A percentile compares a stretch with the other conserved stretches of the same genome.
These are phyloP conservation scores for Gossypium anomalum DNA, from an alignment of 345 rosid species.

Conservation along the genomic window DNA sequence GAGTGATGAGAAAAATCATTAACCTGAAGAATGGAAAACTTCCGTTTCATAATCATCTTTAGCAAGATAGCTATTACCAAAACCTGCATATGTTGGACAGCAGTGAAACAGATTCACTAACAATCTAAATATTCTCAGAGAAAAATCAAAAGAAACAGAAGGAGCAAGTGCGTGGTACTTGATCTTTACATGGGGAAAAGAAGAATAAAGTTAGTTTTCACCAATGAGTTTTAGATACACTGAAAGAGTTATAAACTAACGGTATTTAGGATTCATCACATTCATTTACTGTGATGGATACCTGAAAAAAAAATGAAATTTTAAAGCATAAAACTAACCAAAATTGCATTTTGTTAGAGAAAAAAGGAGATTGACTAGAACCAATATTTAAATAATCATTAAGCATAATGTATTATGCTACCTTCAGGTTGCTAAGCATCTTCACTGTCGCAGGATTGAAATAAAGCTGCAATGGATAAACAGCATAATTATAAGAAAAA, in stretches of 20 bases:
- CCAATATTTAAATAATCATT: background rate
- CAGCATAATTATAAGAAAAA: background rate
- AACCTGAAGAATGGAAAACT: constrained; percentile 91
- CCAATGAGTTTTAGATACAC: background rate
- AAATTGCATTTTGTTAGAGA: background rate
- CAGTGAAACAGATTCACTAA: background rate
- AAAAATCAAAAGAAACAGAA: background rate
- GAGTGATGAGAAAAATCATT: background rate
- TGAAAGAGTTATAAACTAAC: background rate
- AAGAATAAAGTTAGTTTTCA: background rate
- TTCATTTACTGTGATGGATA: background rate
- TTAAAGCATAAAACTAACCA: constrained; percentile 2
- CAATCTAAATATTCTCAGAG: background rate
- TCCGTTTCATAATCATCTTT: constrained; percentile 80
- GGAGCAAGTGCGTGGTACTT: background rate
- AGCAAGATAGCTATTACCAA: constrained; percentile 89
- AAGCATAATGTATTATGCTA: constrained; percentile 8
- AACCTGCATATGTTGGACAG: constrained; percentile 43
- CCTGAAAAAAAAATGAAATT: background rate
- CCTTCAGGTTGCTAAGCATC: constrained; percentile 64
- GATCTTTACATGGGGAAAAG: background rate
- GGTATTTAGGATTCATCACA: background rate
- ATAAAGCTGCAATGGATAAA: constrained; percentile 38
- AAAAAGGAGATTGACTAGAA: background rate
- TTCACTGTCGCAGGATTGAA: constrained; percentile 60